These are phyloP conservation scores for Lactarius evosmus DNA, from an alignment of 768 basidiomycete species.

Conservation along the genomic window DNA sequence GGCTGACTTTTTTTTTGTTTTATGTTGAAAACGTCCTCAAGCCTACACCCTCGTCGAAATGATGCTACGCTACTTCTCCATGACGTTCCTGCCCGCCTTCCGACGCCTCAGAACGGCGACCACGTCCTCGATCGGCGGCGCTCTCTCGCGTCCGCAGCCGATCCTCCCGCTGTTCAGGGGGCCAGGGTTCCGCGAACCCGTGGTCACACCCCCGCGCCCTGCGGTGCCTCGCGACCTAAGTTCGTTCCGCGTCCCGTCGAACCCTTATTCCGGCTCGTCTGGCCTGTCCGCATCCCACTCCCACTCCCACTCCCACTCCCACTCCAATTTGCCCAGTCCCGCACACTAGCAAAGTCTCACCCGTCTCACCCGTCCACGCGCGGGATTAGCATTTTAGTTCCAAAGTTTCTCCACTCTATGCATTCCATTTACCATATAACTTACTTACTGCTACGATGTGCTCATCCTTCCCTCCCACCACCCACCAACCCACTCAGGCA, in stretches of 20 bases:
- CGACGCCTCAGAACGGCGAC: slow-evolving; percentile 10
- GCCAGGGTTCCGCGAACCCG: slow-evolving; percentile 9
- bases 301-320: background rate
- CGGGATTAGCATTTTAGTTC: background rate
- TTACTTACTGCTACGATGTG: background rate
- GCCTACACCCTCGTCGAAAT: slow-evolving; percentile 8
- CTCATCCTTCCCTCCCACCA: background rate
- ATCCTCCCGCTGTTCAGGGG: slow-evolving; percentile 10
- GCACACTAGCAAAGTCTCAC: background rate
- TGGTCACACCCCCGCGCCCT: slow-evolving; percentile 7
- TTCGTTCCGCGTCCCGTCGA: slow-evolving; percentile 22
- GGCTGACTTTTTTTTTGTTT: too few relatives aligned
- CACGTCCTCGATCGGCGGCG: background rate
- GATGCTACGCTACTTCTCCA: slow-evolving; percentile 12
- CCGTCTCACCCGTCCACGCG: too few relatives aligned
- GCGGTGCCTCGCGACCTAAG: slow-evolving; percentile 13
- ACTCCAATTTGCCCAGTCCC: background rate
- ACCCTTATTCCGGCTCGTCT: slow-evolving; percentile 10
- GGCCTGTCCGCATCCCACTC: background rate
- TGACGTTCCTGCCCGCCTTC: slow-evolving; percentile 10
- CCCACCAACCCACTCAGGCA: background rate
- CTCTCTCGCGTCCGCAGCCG: background rate
- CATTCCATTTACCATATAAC: background rate
- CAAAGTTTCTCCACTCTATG: background rate
- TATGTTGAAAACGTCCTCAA: too few relatives aligned